Evolutionary conservation across 2,329 filamentous ascomycete species (phyloP).

Genomic region (Pseudogymnoascus sp.): DNA sequence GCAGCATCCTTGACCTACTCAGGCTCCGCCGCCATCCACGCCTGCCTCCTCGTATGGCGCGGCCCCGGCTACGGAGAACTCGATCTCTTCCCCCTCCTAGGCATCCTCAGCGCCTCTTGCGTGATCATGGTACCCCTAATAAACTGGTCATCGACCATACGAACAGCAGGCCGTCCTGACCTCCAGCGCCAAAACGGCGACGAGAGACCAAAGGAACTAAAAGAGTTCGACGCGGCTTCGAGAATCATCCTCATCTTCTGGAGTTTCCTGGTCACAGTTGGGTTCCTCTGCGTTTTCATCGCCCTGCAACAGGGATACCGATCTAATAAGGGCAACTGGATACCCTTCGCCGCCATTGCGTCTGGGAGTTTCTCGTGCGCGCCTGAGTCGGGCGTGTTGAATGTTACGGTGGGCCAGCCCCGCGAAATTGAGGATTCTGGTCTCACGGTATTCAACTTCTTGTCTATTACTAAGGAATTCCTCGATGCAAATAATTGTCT

Average conservation of each 20-base stretch:
- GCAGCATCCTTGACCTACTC: neutral
- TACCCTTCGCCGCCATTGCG: neutral
- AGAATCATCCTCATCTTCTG: neutral
- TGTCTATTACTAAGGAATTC: neutral
- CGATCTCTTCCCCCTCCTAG: neutral
- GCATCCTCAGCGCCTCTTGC: neutral
- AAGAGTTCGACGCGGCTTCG: neutral
- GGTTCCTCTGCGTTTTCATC: neutral
- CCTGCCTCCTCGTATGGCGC: constrained; percentile 3
- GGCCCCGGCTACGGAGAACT: neutral
- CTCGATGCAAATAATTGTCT: neutral
- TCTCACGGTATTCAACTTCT: neutral
- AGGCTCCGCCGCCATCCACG: neutral
- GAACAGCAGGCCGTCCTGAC: neutral
- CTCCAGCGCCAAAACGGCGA: neutral
- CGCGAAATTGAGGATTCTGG: neutral
- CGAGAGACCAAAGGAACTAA: neutral
- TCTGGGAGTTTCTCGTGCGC: neutral
- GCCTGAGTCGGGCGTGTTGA: neutral
- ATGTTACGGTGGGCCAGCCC: neutral
- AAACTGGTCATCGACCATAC: neutral
- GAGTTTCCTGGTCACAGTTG: neutral
- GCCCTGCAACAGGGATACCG: neutral
- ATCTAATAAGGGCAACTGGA: neutral
- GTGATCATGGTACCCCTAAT: neutral